These are phyloP conservation scores for Monosporascus sp. DNA, from an alignment of 2,329 filamentous ascomycete species.

Conservation along the genomic window DNA sequence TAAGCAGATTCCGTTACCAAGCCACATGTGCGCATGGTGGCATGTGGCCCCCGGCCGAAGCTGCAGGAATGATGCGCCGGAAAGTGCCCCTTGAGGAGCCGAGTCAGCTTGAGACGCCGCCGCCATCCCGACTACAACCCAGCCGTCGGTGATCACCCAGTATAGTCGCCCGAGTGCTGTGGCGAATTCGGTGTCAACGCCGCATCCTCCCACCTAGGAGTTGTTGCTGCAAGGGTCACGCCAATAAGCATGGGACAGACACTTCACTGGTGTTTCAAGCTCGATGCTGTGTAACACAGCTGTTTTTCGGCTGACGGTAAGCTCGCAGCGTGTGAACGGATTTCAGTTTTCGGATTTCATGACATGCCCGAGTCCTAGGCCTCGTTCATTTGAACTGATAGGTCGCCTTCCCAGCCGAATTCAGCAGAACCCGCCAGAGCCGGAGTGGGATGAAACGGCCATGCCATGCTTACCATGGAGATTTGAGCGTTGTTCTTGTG, in stretches of 20 bases:
- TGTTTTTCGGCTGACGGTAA: neutral
- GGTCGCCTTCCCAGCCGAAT: too few species aligned
- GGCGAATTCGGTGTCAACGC: neutral
- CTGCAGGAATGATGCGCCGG: neutral
- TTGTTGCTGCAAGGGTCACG: neutral
- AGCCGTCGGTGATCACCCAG: neutral
- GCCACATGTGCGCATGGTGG: neutral
- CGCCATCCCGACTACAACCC: too few species aligned
- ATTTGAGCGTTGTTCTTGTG: neutral
- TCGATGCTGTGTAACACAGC: neutral
- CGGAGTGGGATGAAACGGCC: too few species aligned
- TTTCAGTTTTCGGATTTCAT: neutral
- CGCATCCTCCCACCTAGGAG: neutral
- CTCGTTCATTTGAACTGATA: too few species aligned
- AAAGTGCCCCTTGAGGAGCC: neutral
- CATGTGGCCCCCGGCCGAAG: neutral
- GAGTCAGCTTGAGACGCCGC: neutral
- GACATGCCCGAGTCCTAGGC: too few species aligned
- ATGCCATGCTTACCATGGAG: too few species aligned
- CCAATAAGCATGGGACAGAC: neutral
- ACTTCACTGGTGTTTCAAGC: neutral
- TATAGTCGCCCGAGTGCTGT: neutral
- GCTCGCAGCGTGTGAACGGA: too few species aligned
- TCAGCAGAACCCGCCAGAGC: too few species aligned
- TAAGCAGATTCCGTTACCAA: neutral